Evolutionary conservation across 768 basidiomycete species (phyloP).

Genomic region (Podaxis sp.): DNA sequence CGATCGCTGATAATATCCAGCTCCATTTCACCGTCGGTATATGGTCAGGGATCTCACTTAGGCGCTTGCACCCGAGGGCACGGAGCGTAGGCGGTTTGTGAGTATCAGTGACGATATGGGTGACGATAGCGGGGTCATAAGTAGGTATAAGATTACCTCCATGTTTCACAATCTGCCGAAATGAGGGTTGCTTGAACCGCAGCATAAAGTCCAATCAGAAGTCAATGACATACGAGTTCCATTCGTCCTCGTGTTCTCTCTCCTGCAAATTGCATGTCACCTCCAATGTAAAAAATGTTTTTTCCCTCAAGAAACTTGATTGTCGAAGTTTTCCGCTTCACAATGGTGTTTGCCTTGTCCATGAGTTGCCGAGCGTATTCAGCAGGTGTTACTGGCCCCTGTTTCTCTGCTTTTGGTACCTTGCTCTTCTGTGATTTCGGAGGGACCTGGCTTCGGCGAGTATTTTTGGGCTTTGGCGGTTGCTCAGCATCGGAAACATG

Average conservation of each 20-base stretch:
- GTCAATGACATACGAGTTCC: slow-evolving; percentile 54
- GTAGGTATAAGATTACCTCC: slow-evolving; percentile 62
- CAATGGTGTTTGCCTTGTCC: slow-evolving; percentile 20
- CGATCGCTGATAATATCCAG: slow-evolving; percentile 52
- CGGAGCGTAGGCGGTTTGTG: slow-evolving; percentile 29
- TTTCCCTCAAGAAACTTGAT: slow-evolving; percentile 48
- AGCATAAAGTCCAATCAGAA: slow-evolving; percentile 8
- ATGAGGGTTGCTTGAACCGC: slow-evolving; percentile 5
- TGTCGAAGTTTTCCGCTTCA: slow-evolving; percentile 15
- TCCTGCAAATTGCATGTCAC: slow-evolving; percentile 55
- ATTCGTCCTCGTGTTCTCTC: slow-evolving; percentile 54
- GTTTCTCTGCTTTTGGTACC: slow-evolving; percentile 36
- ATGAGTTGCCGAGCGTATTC: slow-evolving; percentile 55
- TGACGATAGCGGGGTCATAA: slow-evolving; percentile 57
- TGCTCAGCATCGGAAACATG: slow-evolving; percentile 19
- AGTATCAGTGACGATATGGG: slow-evolving; percentile 66
- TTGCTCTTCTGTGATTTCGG: slow-evolving; percentile 23
- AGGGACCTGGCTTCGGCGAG: background rate
- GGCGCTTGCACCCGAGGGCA: slow-evolving; percentile 46
- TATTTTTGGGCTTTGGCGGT: slow-evolving; percentile 5
- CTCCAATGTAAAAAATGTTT: slow-evolving; percentile 58
- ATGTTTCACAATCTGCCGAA: slow-evolving; percentile 54
- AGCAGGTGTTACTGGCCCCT: slow-evolving; percentile 42
- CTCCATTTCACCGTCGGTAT: slow-evolving; percentile 66
- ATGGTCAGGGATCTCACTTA: slow-evolving; percentile 60